Conservation (phyloP, 1,284 basidiomycete species). For the Coniophora puteana region DNA sequence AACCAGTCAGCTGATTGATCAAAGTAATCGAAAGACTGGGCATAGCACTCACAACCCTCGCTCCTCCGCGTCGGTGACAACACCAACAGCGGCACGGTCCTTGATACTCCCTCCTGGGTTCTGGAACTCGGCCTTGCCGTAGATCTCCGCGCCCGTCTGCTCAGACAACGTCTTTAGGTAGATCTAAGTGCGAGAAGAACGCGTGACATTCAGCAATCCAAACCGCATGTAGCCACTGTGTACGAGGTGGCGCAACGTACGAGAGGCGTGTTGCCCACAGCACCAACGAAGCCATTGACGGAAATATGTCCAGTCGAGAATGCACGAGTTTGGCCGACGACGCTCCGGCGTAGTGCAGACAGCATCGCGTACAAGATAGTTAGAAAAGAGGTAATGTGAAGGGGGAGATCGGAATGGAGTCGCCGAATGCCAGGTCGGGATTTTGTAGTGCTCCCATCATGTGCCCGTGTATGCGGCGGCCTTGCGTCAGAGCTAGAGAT, state of each 20-base stretch:
- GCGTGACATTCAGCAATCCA: constrained; percentile 6
- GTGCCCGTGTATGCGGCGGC: neutral
- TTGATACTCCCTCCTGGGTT: constrained; percentile 99
- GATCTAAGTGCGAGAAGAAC: constrained; percentile 50
- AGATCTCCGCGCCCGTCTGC: constrained; percentile 84
- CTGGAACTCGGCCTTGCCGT: constrained; percentile 97
- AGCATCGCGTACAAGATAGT: constrained; percentile 28
- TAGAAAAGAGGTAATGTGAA: neutral
- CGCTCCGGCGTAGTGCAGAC: constrained; percentile 29
- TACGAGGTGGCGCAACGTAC: constrained; percentile 41
- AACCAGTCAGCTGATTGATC: constrained; percentile 1
- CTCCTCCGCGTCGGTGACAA: constrained; percentile 88
- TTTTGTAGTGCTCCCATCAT: constrained; percentile 7
- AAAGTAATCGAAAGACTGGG: neutral
- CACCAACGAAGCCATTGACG: constrained; percentile 83
- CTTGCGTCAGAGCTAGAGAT: no score
- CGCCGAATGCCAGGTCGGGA: constrained; percentile 21
- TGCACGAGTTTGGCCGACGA: constrained; percentile 29
- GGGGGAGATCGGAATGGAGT: neutral
- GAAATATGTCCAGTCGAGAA: constrained; percentile 45
- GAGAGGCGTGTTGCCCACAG: constrained; percentile 93
- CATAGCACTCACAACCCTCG: constrained; percentile 59
- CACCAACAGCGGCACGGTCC: constrained; percentile 92
- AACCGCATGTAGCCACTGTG: constrained; percentile 5
- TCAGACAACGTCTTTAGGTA: constrained; percentile 83